Base-by-base conservation (phyloP, 768 basidiomycete species). In the Boletus reticulatus region DNA sequence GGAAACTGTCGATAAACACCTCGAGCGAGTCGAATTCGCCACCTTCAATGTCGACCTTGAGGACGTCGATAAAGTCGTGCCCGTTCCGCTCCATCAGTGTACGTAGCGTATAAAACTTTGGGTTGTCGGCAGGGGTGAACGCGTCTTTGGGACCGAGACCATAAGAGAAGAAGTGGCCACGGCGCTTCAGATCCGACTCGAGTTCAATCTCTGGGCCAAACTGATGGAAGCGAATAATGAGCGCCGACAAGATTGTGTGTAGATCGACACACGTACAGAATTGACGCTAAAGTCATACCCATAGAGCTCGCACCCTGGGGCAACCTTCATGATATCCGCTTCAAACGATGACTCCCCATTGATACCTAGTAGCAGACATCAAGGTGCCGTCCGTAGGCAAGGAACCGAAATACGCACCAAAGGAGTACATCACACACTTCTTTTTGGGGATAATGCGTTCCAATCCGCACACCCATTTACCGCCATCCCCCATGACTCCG, bases 21-120 rank as follows among this genome's bases (percentile, higher is more conserved):
- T 74, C 68, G 6, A 90, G 68, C 0, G 84, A 80, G 45, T 81
- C 78, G 65, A 85, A 90, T 62, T 90, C 88, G 68, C 77, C 78
- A 41, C 83, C 80, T 61, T 90, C 88, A 27, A 87, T 80, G 66
- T 90, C 88, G 48, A 90, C 72, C 68, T 88, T 22, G 22, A 22
- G 22, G 2, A 22, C 22, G 22, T n/a, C 88, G 51, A 89, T 84
- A 60, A 84, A 84, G n/a, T 71, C 72, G 62, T 90, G 88, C 14
- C 82, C 83, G 54, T 90, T 52, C n/a, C 51, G 43, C 36, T 52
- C 72, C 85, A 90, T 85, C 51, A 89, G 69, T 14, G 76, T 79
- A 32, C 81, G 77, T 12, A 89, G 74, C 2, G 16, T n/a, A n/a
- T n/a, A n/a, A 4, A 36, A 1, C 16, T 36, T 36, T 12, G 36